Percentiles rank a stretch among this genome's conserved stretches.
These are phyloP conservation scores for Haplographium delicatum DNA, from an alignment of 495 filamentous ascomycete genomes.

Conservation along the genomic window DNA sequence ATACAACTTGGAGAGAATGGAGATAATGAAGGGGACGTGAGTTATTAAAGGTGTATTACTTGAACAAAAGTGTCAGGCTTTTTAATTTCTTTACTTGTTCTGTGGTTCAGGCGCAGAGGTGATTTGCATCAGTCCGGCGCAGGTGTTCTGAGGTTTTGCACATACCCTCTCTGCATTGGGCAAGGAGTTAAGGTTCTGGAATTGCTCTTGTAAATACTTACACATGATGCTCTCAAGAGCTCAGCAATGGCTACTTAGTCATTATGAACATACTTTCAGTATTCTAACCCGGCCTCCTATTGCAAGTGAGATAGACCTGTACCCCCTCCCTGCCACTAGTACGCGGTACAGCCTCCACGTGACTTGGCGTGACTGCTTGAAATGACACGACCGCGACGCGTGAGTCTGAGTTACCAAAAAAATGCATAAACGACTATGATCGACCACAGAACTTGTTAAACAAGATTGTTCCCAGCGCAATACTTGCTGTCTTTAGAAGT, in stretches of 20 bases:
- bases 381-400: no score
- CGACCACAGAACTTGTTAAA: no score
- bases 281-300: no score
- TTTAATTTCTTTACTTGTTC: not conserved
- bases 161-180: slow-evolving; percentile 16
- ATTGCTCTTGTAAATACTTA: not conserved
- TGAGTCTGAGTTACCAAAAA: not conserved
- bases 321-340: not conserved
- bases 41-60: slow-evolving; percentile 13
- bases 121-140: slow-evolving; percentile 8
- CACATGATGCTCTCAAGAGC: slow-evolving; percentile 6
- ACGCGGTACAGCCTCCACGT: no score
- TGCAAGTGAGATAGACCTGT: no score
- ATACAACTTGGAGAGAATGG: slow-evolving; percentile 3
- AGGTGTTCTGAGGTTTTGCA: slow-evolving; percentile 5
- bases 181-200: not conserved
- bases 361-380: no score
- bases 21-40: slow-evolving; percentile 22
- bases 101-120: not conserved
- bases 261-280: no score
- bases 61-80: not conserved
- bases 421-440: not conserved
- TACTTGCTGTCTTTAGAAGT: no score
- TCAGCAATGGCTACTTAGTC: no score
- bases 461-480: no score